These are phyloP conservation scores for Stephania japonica DNA, from an alignment of 164 flowering plant species.

Conservation along the genomic window DNA sequence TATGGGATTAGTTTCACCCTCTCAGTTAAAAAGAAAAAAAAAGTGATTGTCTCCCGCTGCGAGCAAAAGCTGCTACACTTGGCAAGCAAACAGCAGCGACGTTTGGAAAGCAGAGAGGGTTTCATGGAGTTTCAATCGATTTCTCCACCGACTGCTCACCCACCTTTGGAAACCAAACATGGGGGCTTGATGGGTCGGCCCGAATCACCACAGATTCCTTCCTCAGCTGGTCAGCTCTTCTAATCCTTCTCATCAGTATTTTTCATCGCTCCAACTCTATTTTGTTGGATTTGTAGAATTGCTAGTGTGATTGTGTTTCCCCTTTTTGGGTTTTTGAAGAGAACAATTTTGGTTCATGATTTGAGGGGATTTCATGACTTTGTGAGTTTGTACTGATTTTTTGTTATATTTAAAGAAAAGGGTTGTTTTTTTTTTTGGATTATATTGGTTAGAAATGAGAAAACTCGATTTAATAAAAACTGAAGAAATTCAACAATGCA, in stretches of 20 bases:
- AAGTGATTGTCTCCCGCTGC: too few species aligned
- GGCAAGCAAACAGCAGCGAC: too few species aligned
- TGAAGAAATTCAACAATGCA: too few species aligned
- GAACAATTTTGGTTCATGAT: not conserved
- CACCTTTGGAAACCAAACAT: not conserved
- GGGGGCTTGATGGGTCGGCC: not conserved
- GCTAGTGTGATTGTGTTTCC: too few species aligned
- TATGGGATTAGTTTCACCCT: too few species aligned
- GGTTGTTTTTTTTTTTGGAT: too few species aligned
- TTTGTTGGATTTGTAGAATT: not conserved
- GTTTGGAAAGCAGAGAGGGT: not conserved
- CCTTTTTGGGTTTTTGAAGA: too few species aligned
- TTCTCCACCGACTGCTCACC: not conserved
- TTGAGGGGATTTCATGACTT: not conserved
- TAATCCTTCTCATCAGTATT: not conserved
- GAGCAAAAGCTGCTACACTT: too few species aligned
- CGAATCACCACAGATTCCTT: not conserved
- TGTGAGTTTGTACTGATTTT: not conserved
- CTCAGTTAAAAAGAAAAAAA: too few species aligned
- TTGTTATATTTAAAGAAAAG: not conserved
- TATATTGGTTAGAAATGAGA: too few species aligned
- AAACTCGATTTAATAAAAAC: too few species aligned
- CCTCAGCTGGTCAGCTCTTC: not conserved
- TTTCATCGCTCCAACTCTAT: not conserved
- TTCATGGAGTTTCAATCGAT: conserved; percentile 3